phyloP scores from a whole-genome alignment of 139 green algal species.

The Microglena sp. region DNA sequence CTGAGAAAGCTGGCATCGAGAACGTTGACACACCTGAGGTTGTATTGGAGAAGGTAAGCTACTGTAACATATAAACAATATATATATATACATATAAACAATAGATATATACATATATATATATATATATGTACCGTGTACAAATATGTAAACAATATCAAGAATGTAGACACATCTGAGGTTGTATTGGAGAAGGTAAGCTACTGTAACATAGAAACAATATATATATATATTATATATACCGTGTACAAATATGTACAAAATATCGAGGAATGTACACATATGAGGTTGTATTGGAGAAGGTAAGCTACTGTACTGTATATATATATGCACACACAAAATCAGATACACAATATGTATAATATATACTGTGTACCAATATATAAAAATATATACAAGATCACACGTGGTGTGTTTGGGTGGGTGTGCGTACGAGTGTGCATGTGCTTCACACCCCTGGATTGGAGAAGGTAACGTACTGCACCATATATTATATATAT shows the following conservation, averaged over 20 bases:
- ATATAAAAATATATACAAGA: constrained; percentile 8
- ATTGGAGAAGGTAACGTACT: constrained; percentile 26
- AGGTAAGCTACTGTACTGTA: constrained; percentile 14
- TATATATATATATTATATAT: too few species aligned
- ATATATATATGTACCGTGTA: too few species aligned
- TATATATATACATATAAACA: too few species aligned
- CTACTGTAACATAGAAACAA: neutral
- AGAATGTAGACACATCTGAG: constrained; percentile 22
- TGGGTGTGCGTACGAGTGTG: too few species aligned
- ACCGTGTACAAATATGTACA: too few species aligned
- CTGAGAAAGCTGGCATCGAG: constrained; percentile 1
- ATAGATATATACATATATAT: too few species aligned
- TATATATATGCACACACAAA: too few species aligned
- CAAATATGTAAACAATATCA: too few species aligned
- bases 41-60: constrained; percentile 27
- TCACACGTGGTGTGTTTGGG: constrained; percentile 26
- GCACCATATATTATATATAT: neutral
- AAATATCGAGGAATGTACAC: constrained; percentile 16
- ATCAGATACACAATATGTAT: too few species aligned
- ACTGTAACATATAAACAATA: neutral
- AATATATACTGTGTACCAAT: too few species aligned
- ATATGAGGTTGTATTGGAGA: constrained; percentile 31
- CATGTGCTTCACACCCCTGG: too few species aligned
- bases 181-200: constrained; percentile 30
- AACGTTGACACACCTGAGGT: constrained; percentile 24